Evolutionary conservation across 176 grass and related monocot species (phyloP), one percentile per base, ranked within the genome.

Genomic region (Cymbopogon citratus): DNA sequence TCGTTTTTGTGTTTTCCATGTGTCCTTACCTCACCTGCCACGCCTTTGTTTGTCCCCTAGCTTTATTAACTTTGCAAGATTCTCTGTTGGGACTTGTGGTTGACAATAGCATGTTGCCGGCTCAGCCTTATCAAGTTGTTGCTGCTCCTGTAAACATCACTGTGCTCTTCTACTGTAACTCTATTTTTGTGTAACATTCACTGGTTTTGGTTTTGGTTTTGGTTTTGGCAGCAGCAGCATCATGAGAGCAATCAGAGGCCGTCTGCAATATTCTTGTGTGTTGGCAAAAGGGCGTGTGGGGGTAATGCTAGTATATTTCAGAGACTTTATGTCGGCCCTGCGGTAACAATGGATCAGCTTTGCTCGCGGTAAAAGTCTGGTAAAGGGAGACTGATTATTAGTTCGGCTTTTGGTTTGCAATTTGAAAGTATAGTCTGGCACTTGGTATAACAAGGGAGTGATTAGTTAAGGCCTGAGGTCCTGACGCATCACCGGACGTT

Each of bases 51-150:
- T 82, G 87, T 85, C 83, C 44, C 73, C 84, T 86, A 62, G 83
- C 74, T 86, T 90, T 78, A 66, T 56, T 31, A 49, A 41, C 84
- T 86, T 90, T 90, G 21, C 74, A 61, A 79, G 84, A 90, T 90
- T 86, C 88, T 63, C 62, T 69, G 61, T 90, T 83, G 88, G 88
- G 78, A 90, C 84, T 90, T 79, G 88, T 64, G 36, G 67, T 83
- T 90, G 49, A 83, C 68, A 79, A 79, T 48, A 43, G 71, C 33
- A 68, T 52, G 69, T 75, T 41, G 77, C 40, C 24, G 12, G 69
- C 72, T 66, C 63, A 54, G 71, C 43, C 78, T 64, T 77, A 85
- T 71, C 78, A 23, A 5, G 43, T 62, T 11, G 69, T 9, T 51
- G 64, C 10, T 33, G 80, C 63, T n/a, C 21, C 40, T 41, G 23